Conservation (phyloP, 2,329 filamentous ascomycete genomes). For the Colletotrichum acutatum region DNA sequence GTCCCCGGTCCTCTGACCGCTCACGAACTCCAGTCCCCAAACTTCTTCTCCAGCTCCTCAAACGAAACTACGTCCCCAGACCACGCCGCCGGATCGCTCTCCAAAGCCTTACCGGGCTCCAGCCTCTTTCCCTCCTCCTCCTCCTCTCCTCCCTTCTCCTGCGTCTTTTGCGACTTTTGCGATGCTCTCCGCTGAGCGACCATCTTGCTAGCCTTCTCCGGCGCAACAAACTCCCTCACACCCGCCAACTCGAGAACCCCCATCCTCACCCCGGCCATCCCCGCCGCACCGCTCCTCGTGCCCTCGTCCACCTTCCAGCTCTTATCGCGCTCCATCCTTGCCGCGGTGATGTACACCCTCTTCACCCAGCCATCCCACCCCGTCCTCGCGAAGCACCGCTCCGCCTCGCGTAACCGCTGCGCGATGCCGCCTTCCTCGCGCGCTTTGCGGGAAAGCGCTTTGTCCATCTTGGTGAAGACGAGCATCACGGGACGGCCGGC, state of each 20-base stretch:
- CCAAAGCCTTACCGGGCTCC: conserved; percentile 27
- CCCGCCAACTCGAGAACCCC: conserved; percentile 55
- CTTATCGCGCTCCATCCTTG: conserved; percentile 47
- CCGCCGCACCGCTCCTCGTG: conserved; percentile 44
- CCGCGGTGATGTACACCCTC: conserved; percentile 50
- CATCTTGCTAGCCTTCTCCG: neutral
- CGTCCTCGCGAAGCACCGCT: conserved; percentile 13
- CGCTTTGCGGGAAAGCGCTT: conserved; percentile 45
- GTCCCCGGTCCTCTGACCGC: neutral
- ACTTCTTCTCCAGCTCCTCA: conserved; percentile 44
- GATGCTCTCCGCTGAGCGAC: no score
- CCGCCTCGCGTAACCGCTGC: conserved; percentile 25
- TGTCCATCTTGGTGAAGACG: conserved; percentile 69
- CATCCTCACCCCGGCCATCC: conserved; percentile 52
- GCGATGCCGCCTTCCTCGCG: conserved; percentile 39
- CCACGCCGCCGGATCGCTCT: conserved; percentile 38
- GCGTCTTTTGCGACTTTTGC: neutral
- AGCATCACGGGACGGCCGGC: conserved; percentile 58
- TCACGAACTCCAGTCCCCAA: conserved; percentile 26
- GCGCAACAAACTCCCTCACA: conserved; percentile 36
- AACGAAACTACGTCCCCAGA: conserved; percentile 48
- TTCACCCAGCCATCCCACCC: conserved; percentile 41
- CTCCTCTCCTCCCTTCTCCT: neutral
- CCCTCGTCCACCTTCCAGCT: conserved; percentile 36
- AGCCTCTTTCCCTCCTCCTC: conserved; percentile 1